Evolutionary conservation across 2,329 filamentous ascomycete species (phyloP), one percentile per base, ranked within the genome.

Genomic region (Fusarium sp.): DNA sequence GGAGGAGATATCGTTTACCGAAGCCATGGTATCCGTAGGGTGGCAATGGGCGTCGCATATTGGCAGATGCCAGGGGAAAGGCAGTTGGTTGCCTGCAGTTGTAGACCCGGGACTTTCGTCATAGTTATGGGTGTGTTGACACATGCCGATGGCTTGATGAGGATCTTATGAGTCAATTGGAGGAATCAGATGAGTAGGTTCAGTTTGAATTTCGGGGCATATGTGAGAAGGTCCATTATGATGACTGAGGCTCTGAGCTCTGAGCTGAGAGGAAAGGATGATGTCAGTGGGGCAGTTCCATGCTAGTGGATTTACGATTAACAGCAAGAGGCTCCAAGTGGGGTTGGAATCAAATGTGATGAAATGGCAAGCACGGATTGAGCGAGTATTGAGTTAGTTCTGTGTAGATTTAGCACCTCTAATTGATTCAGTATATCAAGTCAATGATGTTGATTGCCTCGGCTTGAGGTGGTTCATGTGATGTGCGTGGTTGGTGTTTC

Each of bases 31-130:
- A 77, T 95, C 92, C 28, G 92, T 95, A 6, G 92, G 92, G 76
- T 96, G 92, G 78, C 92, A 95, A 81, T 96, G 92, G 22, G 92
- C 91, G 75, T 96, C 92, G 75, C 85, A 92, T 62, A 93, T 83
- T 48, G 89, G 90, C 32, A 90, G 78, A 56, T 90, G 83, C 91
- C 91, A 94, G 14, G 91, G 91, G 70, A 90, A 89, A 26, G 79
- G 74, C 54, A 68, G 28, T 47, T 45, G 39, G 15, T 52, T 28
- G 17, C 33, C 44, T 24, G 17, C 22, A 37, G 7, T 14, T 6
- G 30, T 30, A 44, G 46, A 39, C 5, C 35, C 37, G 22, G 46
- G 28, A 33, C 43, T 54, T 2, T 49, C 47, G 39, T 67, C 47
- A 45, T 53, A 30, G 32, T 58, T 59, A 26, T 59, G 51, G 40